These are phyloP conservation scores for Magnusiomyces suaveolens DNA, from an alignment of 1,139 yeast genomes.

Conservation along the genomic window DNA sequence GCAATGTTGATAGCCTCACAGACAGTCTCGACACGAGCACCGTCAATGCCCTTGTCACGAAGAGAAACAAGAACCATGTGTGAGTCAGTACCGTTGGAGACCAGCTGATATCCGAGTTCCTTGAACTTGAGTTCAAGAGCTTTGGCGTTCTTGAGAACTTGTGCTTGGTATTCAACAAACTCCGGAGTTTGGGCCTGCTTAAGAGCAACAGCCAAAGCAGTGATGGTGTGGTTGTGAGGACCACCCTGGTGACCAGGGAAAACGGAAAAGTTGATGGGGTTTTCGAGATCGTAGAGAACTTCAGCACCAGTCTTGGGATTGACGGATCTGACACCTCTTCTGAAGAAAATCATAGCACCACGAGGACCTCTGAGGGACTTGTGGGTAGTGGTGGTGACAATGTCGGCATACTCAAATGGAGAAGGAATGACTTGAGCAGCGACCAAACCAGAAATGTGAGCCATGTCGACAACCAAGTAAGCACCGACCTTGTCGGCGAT, in stretches of 20 bases:
- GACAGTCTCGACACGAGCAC: conserved; percentile 90
- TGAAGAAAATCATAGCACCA: conserved; percentile 96
- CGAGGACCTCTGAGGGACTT: conserved; percentile 97
- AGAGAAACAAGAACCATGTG: conserved; percentile 83
- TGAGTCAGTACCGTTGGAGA: conserved; percentile 89
- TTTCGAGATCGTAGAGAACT: conserved; percentile 74
- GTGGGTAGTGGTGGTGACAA: conserved; percentile 95
- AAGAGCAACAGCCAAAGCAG: conserved; percentile 89
- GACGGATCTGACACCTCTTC: conserved; percentile 78
- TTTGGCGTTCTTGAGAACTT: conserved; percentile 72
- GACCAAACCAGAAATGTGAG: conserved; percentile 89
- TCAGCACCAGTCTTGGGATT: conserved; percentile 80
- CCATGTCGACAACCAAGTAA: conserved; percentile 87
- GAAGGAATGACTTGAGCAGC: conserved; percentile 88
- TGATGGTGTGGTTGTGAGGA: conserved; percentile 95
- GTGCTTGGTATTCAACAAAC: conserved; percentile 73
- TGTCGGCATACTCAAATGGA: conserved; percentile 90
- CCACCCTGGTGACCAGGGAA: conserved; percentile 99
- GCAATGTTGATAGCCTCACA: conserved; percentile 87
- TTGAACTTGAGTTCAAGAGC: conserved; percentile 63
- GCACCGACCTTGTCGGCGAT: conserved; percentile 94
- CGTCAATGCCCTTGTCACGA: conserved; percentile 79
- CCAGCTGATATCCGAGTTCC: conserved; percentile 63
- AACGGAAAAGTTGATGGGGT: conserved; percentile 85
- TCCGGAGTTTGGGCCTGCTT: conserved; percentile 84